Base-by-base conservation (phyloP, 345 rosid genomes). In the Firmiana major region DNA sequence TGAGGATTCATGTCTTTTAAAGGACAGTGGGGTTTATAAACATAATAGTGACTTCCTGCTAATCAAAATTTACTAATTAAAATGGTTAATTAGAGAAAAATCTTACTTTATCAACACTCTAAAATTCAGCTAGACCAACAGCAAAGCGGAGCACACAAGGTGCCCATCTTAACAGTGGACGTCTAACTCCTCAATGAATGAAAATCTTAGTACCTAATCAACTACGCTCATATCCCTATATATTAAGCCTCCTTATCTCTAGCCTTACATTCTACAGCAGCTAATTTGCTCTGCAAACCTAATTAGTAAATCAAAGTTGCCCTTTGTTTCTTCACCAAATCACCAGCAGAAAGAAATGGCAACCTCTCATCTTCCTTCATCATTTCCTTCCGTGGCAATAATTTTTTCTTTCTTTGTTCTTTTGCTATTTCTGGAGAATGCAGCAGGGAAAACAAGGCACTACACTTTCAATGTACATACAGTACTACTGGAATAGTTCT, bases 391-490 rank as follows among this genome's bases (percentile, higher is more conserved):
- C 21, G 71, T 57, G 53, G 34, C 49, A 17, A 57, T 71, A 46
- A 72, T 81, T 36, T 60, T 73, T 43, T 80, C 71, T 22, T 72
- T 76, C 36, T 79, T 81, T 75, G 9, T 82, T 57, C 59, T 81
- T 0, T 57, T 64, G 10, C 62, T 75, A 8, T 55, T 82, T 51
- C 82, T 81, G 6, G 79, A 66, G 77, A 53, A 80, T 24, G 80
- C 83, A 4, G 77, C 22, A 15, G 84, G 79, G 79, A 60, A 55
- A 38, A 87, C 92, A 17, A 85, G 92, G 77, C 85, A 73, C 49
- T 89, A 89, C 81, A 89, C 86, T 3, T 89, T 87, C 92, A 78
- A 89, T 75, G 92, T 89, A 84, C 46, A 31, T 89, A 83, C 46
- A n/a, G n/a, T n/a, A 26, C 60, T 11, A 11, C 21, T 72, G 34